phyloP scores from a whole-genome alignment of 2,329 filamentous ascomycete genomes.

The Fusarium brachygibbosum region DNA sequence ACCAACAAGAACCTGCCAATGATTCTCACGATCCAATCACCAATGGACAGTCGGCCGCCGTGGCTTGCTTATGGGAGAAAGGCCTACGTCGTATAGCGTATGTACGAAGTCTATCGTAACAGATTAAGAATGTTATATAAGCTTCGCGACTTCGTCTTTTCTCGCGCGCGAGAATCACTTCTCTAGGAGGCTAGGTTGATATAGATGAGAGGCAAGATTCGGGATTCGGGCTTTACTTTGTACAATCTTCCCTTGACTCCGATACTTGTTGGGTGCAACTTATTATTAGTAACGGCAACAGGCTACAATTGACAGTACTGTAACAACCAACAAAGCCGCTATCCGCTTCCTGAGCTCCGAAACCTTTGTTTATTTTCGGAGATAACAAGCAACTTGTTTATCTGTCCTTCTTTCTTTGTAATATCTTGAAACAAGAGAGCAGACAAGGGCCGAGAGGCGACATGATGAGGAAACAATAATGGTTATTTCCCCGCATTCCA shows the following conservation, averaged over 20 bases:
- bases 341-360: background rate
- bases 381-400: background rate
- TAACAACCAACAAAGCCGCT: background rate
- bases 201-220: background rate
- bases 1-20: background rate
- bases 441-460: background rate
- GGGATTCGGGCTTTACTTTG: background rate
- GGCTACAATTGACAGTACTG: too few relatives aligned
- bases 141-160: background rate
- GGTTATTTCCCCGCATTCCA: constrained; percentile 22
- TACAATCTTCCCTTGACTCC: background rate
- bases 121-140: background rate
- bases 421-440: background rate
- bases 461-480: constrained; percentile 1
- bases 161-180: background rate
- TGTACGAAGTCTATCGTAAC: background rate
- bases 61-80: constrained; percentile 8
- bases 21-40: constrained; percentile 8
- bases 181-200: background rate
- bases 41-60: background rate
- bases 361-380: background rate
- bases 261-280: background rate
- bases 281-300: background rate
- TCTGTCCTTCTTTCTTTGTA: background rate
- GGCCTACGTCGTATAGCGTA: background rate